Conservation (phyloP, 192 early-diverging fungal genomes). For the Coemansia sp. region DNA sequence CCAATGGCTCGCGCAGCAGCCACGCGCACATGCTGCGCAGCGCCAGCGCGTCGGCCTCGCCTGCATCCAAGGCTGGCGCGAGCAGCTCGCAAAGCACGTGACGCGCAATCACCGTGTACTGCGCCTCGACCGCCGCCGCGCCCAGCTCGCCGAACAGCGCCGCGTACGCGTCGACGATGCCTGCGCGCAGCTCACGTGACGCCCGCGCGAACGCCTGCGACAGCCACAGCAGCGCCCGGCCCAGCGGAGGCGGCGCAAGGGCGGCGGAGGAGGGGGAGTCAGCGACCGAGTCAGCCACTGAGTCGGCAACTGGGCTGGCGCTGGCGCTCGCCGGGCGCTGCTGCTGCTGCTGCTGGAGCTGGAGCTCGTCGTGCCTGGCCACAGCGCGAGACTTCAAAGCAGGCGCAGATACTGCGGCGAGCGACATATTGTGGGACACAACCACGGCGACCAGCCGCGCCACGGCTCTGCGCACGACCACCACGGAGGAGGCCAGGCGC, state of each 20-base stretch:
- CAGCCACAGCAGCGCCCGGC: conserved; percentile 73
- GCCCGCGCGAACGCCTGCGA: conserved; percentile 63
- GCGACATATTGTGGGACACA: conserved; percentile 16
- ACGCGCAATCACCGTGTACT: conserved; percentile 72
- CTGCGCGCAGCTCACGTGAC: conserved; percentile 73
- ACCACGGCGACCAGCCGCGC: conserved; percentile 35
- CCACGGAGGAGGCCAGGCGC: conserved; percentile 18
- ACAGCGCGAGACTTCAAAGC: no score
- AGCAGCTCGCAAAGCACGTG: conserved; percentile 64
- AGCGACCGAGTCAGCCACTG: neutral
- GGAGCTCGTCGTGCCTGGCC: neutral
- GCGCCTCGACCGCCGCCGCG: conserved; percentile 65
- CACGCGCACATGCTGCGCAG: conserved; percentile 75
- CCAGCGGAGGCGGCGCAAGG: no score
- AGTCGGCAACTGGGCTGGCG: neutral
- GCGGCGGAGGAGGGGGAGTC: neutral
- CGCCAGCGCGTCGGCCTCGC: conserved; percentile 66
- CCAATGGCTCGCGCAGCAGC: conserved; percentile 59
- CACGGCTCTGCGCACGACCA: conserved; percentile 36
- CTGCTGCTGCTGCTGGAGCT: neutral
- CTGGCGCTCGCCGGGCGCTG: conserved; percentile 1
- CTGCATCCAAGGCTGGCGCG: no score
- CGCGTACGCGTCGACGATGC: conserved; percentile 80
- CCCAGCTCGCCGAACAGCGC: conserved; percentile 74
- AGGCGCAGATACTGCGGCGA: neutral